Evolutionary conservation across 306 rosid species (phyloP), one percentile per base, ranked within the genome.

Genomic region (Lathyrus sativus): DNA sequence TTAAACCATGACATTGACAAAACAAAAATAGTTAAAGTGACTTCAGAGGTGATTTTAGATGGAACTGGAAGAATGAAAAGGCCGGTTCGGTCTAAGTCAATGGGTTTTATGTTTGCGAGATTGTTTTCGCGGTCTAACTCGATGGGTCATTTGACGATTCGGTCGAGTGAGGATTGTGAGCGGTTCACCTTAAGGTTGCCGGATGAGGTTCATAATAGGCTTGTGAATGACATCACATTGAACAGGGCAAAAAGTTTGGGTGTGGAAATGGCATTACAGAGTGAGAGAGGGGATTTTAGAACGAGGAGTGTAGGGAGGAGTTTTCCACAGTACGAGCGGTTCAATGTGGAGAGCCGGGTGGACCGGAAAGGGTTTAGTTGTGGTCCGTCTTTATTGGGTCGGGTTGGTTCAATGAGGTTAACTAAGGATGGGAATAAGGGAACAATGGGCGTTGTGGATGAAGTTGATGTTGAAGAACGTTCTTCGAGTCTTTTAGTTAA

Each of bases 161-260:
- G 55, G 9, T 74, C 70, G 2, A 70, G 75, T 0, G 81, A 68
- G 58, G 76, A 81, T 35, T 14, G 28, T 0, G 96, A 91, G 62
- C 79, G 89, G 73, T 91, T 74, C 54, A 89, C 96, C 4, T 70
- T 89, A 14, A 75, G 87, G 45, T 74, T 91, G 11, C 95, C 95
- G 24, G 89, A 84, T 26, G 91, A 81, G 10, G 90, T 84, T 22
- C 74, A 86, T 50, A 77, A 53, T 57, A 85, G 70, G 74, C 54
- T 91, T 2, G 10, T 91, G 75, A 85, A 15, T 15, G 24, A 48
- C 3, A 7, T 7, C 4, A 17, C 12, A 2, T 49, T 49, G 26
- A 73, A 11, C 63, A 81, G 93, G 1, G 41, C 89, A 0, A 84
- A 76, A 39, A 85, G 77, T 39, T 80, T 77, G 29, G 79, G 74